phyloP scores from a whole-genome alignment of 2,329 filamentous ascomycete species.

The Ascochyta viciae-villosae region DNA sequence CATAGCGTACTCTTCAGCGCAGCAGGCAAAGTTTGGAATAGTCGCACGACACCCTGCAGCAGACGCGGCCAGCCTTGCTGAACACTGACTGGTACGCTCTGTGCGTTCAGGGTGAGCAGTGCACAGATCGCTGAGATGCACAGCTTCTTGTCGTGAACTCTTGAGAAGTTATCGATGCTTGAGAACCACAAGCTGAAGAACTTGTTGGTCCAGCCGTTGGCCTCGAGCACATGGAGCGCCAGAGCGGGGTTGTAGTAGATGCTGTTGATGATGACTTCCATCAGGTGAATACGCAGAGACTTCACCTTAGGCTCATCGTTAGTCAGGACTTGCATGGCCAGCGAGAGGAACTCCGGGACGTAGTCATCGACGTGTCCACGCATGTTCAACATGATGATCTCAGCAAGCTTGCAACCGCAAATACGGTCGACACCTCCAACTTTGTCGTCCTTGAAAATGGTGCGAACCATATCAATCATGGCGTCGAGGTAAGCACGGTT shows the following conservation, averaged over 20 bases:
- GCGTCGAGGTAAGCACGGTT: slow-evolving; percentile 88
- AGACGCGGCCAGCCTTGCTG: slow-evolving; percentile 94
- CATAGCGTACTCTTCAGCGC: slow-evolving; percentile 77
- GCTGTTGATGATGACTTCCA: slow-evolving; percentile 98
- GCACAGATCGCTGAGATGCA: slow-evolving; percentile 93
- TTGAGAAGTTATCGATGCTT: slow-evolving; percentile 89
- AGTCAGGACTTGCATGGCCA: slow-evolving; percentile 84
- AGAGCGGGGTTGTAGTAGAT: slow-evolving; percentile 96
- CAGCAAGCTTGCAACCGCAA: slow-evolving; percentile 95
- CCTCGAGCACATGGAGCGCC: slow-evolving; percentile 85
- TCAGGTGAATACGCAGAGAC: slow-evolving; percentile 92
- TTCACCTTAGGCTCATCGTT: slow-evolving; percentile 84
- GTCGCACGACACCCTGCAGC: slow-evolving; percentile 83
- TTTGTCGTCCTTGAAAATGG: slow-evolving; percentile 92
- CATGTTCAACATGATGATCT: slow-evolving; percentile 96
- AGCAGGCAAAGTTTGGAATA: slow-evolving; percentile 89
- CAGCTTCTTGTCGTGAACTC: slow-evolving; percentile 98
- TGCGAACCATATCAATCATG: slow-evolving; percentile 90
- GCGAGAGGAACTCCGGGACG: slow-evolving; percentile 84
- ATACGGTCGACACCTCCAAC: slow-evolving; percentile 94
- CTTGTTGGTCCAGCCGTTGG: slow-evolving; percentile 94
- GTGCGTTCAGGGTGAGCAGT: slow-evolving; percentile 78
- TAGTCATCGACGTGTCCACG: slow-evolving; percentile 87
- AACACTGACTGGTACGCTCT: slow-evolving; percentile 88
- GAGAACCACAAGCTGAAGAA: slow-evolving; percentile 99